A percentile compares a stretch with the other conserved stretches of the same genome.
These are phyloP conservation scores for Tulasnella calospora DNA, from an alignment of 768 basidiomycete genomes.

Conservation along the genomic window DNA sequence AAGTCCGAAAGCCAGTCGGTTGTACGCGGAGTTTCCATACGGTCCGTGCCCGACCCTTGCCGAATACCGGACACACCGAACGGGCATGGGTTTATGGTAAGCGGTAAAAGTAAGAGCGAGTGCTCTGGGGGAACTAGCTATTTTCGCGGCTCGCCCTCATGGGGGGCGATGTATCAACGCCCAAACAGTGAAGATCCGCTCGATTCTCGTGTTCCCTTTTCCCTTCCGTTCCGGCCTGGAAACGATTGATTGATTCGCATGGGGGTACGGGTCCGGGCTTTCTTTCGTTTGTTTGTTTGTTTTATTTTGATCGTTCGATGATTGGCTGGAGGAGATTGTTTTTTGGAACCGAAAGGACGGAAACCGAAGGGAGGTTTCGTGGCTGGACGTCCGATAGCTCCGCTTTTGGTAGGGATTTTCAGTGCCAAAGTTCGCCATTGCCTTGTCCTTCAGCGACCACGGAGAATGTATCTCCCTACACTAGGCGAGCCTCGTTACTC, in stretches of 20 bases:
- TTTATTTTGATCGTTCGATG: not conserved
- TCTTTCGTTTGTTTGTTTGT: not conserved
- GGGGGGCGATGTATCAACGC: not conserved
- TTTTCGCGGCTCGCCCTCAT: not conserved
- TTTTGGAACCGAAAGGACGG: not conserved
- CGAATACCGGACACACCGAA: not conserved
- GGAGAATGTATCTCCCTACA: not conserved
- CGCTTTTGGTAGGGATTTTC: not conserved
- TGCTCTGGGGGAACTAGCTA: not conserved
- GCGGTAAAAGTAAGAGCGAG: not conserved
- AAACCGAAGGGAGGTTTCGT: not conserved
- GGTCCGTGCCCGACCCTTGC: not conserved
- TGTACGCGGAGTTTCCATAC: not conserved
- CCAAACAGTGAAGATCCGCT: not conserved
- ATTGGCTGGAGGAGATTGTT: not conserved
- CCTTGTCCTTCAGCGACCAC: not conserved
- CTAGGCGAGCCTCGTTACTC: not conserved
- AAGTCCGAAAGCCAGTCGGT: slow-evolving; percentile 9
- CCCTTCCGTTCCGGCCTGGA: not conserved
- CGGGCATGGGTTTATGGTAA: not conserved
- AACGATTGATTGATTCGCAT: not conserved
- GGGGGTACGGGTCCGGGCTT: slow-evolving; percentile 2
- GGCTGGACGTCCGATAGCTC: slow-evolving; percentile 6
- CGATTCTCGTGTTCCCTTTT: not conserved
- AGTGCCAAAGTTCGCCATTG: not conserved